A percentile compares a stretch with the other conserved stretches of the same genome.
phyloP scores from a whole-genome alignment of 441 rosid species.

The Daphne laureola region DNA sequence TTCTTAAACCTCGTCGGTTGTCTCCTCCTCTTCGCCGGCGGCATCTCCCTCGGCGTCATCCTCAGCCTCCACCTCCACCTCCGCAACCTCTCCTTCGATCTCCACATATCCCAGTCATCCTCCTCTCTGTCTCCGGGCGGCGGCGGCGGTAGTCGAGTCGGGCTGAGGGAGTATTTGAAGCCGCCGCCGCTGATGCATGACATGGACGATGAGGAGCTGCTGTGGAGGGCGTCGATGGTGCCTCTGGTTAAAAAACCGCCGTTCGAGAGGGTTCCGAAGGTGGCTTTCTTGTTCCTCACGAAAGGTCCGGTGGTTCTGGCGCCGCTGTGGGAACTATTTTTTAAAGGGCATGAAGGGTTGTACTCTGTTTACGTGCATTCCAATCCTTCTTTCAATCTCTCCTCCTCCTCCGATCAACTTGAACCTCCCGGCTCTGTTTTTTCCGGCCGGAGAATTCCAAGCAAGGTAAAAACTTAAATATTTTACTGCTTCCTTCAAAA shows the following conservation, averaged over 20 bases:
- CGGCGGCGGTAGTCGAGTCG: conserved; percentile 11
- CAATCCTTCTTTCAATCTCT: conserved; percentile 43
- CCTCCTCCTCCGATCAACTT: conserved; percentile 42
- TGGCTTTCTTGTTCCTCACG: conserved; percentile 81
- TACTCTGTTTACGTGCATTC: conserved; percentile 73
- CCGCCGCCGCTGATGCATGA: conserved; percentile 38
- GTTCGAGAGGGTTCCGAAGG: conserved; percentile 49
- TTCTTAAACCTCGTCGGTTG: conserved; percentile 33
- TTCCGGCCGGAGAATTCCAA: conserved; percentile 69
- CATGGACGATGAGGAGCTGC: conserved; percentile 70
- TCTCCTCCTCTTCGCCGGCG: conserved; percentile 48
- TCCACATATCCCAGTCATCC: conserved; percentile 32
- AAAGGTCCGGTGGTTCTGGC: conserved; percentile 70
- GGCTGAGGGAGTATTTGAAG: conserved; percentile 35
- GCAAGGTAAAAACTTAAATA: conserved; percentile 57
- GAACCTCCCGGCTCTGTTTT: conserved; percentile 49
- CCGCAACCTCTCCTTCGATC: conserved; percentile 32
- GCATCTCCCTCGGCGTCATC: conserved; percentile 48
- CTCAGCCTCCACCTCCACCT: conserved; percentile 44
- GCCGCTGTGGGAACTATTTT: conserved; percentile 79
- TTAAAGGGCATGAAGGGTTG: conserved; percentile 55
- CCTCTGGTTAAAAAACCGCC: conserved; percentile 42
- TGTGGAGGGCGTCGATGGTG: conserved; percentile 78
- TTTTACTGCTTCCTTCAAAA: too few species aligned
- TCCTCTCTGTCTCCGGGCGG: conserved; percentile 12